Conservation (phyloP, 768 basidiomycete genomes). For the Mrakia frigida region DNA sequence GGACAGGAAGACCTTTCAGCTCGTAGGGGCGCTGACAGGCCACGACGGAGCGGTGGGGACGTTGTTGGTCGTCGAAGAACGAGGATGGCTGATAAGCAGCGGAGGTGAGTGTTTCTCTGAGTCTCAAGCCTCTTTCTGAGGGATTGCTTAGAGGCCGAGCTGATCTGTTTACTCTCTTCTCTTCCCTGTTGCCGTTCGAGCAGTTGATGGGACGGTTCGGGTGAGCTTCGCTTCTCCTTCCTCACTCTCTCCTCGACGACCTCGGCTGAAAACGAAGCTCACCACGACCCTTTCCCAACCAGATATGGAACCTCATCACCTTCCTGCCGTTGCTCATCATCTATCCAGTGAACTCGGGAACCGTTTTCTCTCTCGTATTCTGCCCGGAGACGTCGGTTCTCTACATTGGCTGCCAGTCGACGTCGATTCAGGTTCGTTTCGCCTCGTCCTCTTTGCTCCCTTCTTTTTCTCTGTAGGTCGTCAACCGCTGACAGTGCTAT, state of each 20-base stretch:
- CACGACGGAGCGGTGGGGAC: constrained; percentile 24
- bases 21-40: constrained; percentile 5
- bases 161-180: background rate
- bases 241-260: no score
- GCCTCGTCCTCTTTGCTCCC: background rate
- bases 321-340: constrained; percentile 13
- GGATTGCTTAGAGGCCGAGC: background rate
- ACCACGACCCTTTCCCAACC: background rate
- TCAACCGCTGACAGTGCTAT: background rate
- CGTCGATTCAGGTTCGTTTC: constrained; percentile 24
- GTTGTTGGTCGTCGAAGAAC: constrained; percentile 24
- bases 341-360: constrained; percentile 21
- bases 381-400: constrained; percentile 13
- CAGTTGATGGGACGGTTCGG: constrained; percentile 29
- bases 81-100: constrained; percentile 30
- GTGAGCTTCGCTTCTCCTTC: background rate
- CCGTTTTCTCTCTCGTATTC: constrained; percentile 24
- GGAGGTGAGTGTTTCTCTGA: constrained; percentile 10
- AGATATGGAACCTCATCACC: constrained; percentile 30
- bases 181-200: background rate
- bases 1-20: constrained; percentile 17
- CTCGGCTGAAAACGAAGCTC: background rate
- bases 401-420: constrained; percentile 32
- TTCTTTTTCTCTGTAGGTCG: background rate
- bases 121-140: background rate